These are phyloP conservation scores for Tolypocladium guangdongense DNA, from an alignment of 2,329 filamentous ascomycete species.

Conservation along the genomic window DNA sequence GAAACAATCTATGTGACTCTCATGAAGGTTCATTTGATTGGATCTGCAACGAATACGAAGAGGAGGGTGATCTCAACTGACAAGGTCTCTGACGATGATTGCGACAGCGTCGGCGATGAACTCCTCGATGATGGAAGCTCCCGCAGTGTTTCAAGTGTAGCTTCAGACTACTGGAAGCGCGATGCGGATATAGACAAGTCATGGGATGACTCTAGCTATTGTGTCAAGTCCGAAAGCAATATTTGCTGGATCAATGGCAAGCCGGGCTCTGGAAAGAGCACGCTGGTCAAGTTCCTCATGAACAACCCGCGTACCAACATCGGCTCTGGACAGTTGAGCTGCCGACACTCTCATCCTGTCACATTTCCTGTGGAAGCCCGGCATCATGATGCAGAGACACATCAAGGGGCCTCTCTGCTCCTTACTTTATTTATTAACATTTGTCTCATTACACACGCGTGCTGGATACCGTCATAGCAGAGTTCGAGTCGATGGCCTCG, in stretches of 20 bases:
- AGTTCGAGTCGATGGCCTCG: not conserved
- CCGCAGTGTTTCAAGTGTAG: no score
- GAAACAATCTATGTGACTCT: no score
- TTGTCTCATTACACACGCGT: not conserved
- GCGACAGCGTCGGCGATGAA: no score
- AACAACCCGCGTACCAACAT: slow-evolving; percentile 5
- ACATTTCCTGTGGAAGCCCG: slow-evolving; percentile 21
- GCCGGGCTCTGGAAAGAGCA: slow-evolving; percentile 20
- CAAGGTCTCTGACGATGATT: no score
- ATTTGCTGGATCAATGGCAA: slow-evolving; percentile 21
- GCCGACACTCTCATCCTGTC: slow-evolving; percentile 4
- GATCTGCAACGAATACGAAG: no score
- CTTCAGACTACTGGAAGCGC: no score
- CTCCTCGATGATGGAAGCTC: no score
- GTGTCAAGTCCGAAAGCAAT: slow-evolving; percentile 4
- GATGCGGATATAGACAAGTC: no score
- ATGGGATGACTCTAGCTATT: slow-evolving; percentile 6
- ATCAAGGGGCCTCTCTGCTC: slow-evolving; percentile 14
- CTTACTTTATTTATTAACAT: slow-evolving; percentile 11
- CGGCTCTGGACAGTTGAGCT: slow-evolving; percentile 10
- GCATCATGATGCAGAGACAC: slow-evolving; percentile 12
- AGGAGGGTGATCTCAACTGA: no score
- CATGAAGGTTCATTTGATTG: no score
- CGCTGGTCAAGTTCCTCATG: slow-evolving; percentile 18
- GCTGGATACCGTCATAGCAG: no score